Evolutionary conservation across 345 rosid genomes (phyloP).

Genomic region (Dimocarpus longan): DNA sequence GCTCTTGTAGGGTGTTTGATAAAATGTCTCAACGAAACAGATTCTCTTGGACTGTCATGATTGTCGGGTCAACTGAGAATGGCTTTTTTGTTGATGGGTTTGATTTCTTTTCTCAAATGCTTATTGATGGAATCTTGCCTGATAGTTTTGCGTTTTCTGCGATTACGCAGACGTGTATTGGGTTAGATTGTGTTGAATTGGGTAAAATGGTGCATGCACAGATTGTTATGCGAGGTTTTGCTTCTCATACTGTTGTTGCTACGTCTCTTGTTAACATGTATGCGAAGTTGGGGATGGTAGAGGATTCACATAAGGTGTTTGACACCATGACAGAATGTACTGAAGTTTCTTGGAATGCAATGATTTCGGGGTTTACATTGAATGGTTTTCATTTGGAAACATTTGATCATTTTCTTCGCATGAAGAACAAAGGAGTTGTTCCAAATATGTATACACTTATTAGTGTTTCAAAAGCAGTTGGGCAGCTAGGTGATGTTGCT

Average conservation of each 20-base stretch:
- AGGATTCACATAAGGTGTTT: slow-evolving; percentile 40
- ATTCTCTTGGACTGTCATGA: slow-evolving; percentile 53
- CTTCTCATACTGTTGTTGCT: slow-evolving; percentile 29
- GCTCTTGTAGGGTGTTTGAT: slow-evolving; percentile 41
- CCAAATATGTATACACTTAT: slow-evolving; percentile 37
- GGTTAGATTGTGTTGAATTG: slow-evolving; percentile 35
- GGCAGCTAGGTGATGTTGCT: slow-evolving; percentile 36
- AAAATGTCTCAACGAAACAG: slow-evolving; percentile 41
- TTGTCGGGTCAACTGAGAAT: slow-evolving; percentile 42
- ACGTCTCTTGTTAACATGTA: slow-evolving; percentile 53
- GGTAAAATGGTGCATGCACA: slow-evolving; percentile 46
- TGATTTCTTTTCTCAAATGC: slow-evolving; percentile 34
- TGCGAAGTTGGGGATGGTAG: slow-evolving; percentile 41
- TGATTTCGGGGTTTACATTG: slow-evolving; percentile 46
- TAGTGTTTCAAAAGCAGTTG: slow-evolving; percentile 42
- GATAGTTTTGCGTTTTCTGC: slow-evolving; percentile 48
- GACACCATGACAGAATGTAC: slow-evolving; percentile 32
- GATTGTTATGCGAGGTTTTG: slow-evolving; percentile 37
- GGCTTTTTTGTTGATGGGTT: slow-evolving; percentile 35
- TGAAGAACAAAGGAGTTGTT: slow-evolving; percentile 29
- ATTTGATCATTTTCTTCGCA: slow-evolving; percentile 35
- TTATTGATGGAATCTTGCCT: slow-evolving; percentile 25
- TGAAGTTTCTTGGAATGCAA: slow-evolving; percentile 48
- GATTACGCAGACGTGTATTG: slow-evolving; percentile 39
- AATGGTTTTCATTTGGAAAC: slow-evolving; percentile 42